A percentile compares a stretch with the other conserved stretches of the same genome.
Evolutionary conservation across 805 yeast genomes (phyloP).

Genomic region (Saturnispora hagleri): DNA sequence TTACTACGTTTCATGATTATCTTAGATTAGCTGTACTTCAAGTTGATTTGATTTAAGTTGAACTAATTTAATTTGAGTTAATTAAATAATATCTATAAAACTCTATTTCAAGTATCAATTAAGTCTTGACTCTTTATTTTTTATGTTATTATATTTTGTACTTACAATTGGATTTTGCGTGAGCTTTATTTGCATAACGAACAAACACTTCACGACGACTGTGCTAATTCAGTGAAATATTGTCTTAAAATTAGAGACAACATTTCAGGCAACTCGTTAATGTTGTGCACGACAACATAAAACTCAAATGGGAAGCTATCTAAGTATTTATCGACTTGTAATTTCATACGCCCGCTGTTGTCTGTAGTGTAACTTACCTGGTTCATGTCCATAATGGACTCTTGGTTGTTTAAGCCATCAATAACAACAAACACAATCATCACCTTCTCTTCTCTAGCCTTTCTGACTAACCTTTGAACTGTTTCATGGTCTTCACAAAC

Average conservation of each 20-base stretch:
- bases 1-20: no score
- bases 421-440: slow-evolving; percentile 93
- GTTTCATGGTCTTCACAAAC: slow-evolving; percentile 91
- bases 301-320: slow-evolving; percentile 96
- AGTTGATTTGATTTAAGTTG: no score
- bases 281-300: slow-evolving; percentile 86
- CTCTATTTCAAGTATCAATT: no score
- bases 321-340: slow-evolving; percentile 75
- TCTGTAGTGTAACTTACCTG: slow-evolving; percentile 81
- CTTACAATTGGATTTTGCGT: background rate
- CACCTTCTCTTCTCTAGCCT: slow-evolving; percentile 83
- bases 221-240: slow-evolving; percentile 66
- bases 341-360: slow-evolving; percentile 54
- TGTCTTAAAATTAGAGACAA: slow-evolving; percentile 83
- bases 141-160: background rate
- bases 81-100: no score
- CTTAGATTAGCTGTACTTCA: no score
- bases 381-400: slow-evolving; percentile 88
- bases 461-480: slow-evolving; percentile 73
- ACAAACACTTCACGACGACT: slow-evolving; percentile 8
- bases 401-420: slow-evolving; percentile 78
- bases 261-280: slow-evolving; percentile 86
- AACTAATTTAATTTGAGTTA: no score
- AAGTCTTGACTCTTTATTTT: no score
- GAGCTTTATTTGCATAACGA: background rate